Conservation (phyloP, 768 basidiomycete species). For the Tremella yokohamensis region DNA sequence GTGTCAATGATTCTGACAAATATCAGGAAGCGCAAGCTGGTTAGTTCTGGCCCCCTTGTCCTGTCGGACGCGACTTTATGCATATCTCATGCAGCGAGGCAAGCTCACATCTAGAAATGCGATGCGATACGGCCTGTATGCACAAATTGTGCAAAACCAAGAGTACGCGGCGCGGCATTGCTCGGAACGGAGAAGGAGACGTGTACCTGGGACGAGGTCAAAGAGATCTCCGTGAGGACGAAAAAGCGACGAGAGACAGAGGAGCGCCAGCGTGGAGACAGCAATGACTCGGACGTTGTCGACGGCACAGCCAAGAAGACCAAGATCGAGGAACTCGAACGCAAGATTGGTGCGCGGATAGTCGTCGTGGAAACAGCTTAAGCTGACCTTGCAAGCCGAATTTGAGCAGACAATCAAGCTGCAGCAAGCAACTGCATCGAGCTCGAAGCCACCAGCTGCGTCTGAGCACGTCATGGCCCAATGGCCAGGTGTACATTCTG, state of each 20-base stretch:
- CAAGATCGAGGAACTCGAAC: not conserved
- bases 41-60: conserved; percentile 11
- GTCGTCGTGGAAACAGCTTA: not conserved
- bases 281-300: conserved; percentile 6
- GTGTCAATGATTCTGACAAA: conserved; percentile 3
- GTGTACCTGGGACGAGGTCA: conserved; percentile 41
- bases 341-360: not conserved
- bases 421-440: not conserved
- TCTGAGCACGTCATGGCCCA: not conserved
- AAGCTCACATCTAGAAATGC: conserved; percentile 28
- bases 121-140: conserved; percentile 36
- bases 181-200: not conserved
- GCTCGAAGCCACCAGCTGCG: not conserved
- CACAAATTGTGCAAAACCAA: conserved; percentile 32
- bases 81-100: not conserved
- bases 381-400: conserved; percentile 6
- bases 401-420: conserved; percentile 15
- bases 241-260: conserved; percentile 18
- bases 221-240: conserved; percentile 18
- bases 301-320: not conserved
- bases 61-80: not conserved
- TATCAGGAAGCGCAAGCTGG: conserved; percentile 28
- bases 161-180: conserved; percentile 10
- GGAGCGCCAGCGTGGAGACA: conserved; percentile 18
- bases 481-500: not conserved